Evolutionary conservation across 805 yeast species (phyloP), one percentile per base, ranked within the genome.

Genomic region (Cyberlindnera subsufficiens): DNA sequence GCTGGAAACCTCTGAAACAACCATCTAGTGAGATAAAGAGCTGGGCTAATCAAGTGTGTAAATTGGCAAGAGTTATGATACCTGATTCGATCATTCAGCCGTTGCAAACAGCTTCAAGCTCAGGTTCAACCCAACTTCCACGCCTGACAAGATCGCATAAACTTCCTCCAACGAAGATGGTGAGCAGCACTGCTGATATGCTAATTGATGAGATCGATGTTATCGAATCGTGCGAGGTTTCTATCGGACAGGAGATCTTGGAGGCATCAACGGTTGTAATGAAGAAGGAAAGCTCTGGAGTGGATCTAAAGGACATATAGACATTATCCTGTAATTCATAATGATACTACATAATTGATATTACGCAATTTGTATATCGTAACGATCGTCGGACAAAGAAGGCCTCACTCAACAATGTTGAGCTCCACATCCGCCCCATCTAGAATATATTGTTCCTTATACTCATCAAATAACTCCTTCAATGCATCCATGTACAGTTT

Each of bases 41-140:
- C 25, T 78, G 85, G 85, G 80, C 82, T 2, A 79, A 77, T 53
- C 82, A 78, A 50, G 84, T 77, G 3, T 77, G 79, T 42, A 70
- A 71, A 46, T 57, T 80, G 42, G 86, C 85, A 1, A 65, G 86
- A 47, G 61, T 80, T 5, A 77, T 79, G 80, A 69, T 80, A 60
- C 83, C 83, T 32, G 65, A 63, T 22, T 40, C 56, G 0, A 44
- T 54, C 8, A 55, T 55, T 9, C 45, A 43, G 15, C 45, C 51
- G 13, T 41, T 45, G 10, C 37, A 39, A 31, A 30, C 17, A n/a
- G 14, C 19, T 14, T 11, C 17, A 37, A 17, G 16, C 18, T 5
- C 37, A 13, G 16, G 11, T 10, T 5, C 30, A 2, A 30, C 15
- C 42, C 46, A 22, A 32, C n/a, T 16, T 35, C 38, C 17, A 30